These are phyloP conservation scores for Cladorrhinum sp. DNA, from an alignment of 2,329 filamentous ascomycete genomes.

Conservation along the genomic window DNA sequence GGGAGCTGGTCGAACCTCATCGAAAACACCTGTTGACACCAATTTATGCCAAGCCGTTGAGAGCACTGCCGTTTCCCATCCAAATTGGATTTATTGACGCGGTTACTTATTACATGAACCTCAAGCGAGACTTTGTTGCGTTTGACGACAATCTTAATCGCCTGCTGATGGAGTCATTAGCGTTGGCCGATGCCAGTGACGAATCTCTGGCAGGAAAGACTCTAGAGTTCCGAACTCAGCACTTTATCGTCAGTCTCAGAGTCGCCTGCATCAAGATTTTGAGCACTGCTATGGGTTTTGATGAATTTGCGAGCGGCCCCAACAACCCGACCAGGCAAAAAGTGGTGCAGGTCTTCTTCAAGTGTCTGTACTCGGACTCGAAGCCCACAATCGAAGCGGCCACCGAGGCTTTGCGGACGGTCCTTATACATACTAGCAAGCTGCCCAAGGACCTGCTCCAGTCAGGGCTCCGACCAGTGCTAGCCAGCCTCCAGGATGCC, in stretches of 20 bases:
- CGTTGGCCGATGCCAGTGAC: constrained; percentile 90
- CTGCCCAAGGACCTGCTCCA: constrained; percentile 93
- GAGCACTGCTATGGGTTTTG: constrained; percentile 88
- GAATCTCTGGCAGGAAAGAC: constrained; percentile 91
- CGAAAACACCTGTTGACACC: constrained; percentile 86
- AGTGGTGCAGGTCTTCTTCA: constrained; percentile 97
- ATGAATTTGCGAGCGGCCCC: constrained; percentile 78
- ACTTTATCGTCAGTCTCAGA: constrained; percentile 85
- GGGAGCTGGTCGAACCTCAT: constrained; percentile 84
- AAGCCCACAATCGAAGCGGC: constrained; percentile 90
- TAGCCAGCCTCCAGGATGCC: constrained; percentile 93
- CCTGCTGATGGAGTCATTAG: constrained; percentile 87
- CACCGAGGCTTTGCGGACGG: constrained; percentile 82
- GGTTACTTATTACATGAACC: constrained; percentile 87
- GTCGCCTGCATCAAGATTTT: constrained; percentile 92
- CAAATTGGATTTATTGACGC: constrained; percentile 99
- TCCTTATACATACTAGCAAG: constrained; percentile 84
- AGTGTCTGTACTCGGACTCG: constrained; percentile 90
- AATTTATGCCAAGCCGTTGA: constrained; percentile 91
- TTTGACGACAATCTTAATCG: constrained; percentile 92
- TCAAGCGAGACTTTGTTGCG: constrained; percentile 83
- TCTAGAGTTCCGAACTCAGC: constrained; percentile 90
- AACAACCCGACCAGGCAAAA: constrained; percentile 63
- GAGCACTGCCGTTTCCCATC: constrained; percentile 87
- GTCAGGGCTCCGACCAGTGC: constrained; percentile 87